Percentiles rank a stretch among this genome's conserved stretches.
Evolutionary conservation across 176 grass and related monocot genomes (phyloP).

Genomic region (Oryza meyeriana): DNA sequence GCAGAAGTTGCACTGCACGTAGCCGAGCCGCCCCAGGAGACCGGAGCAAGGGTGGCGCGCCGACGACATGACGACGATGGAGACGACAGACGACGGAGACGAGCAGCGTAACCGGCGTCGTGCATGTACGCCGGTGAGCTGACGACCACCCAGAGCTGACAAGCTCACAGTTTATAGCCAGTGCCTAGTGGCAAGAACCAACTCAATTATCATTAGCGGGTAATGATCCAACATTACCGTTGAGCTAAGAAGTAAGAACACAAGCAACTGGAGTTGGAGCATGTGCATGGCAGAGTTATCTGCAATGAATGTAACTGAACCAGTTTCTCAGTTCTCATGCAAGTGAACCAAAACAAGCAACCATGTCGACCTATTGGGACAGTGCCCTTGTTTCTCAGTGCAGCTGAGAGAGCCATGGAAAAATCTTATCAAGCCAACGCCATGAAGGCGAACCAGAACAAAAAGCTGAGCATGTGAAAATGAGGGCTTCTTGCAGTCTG

Average conservation of each 20-base stretch:
- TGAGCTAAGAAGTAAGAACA: background rate
- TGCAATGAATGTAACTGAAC: slow-evolving; percentile 26
- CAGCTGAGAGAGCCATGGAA: background rate
- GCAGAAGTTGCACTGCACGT: slow-evolving; percentile 63
- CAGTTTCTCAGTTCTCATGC: background rate
- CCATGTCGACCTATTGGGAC: background rate
- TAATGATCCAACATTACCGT: background rate
- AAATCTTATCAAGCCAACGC: slow-evolving; percentile 20
- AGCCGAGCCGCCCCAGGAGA: slow-evolving; percentile 63
- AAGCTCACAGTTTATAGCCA: background rate
- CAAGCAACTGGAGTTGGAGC: background rate
- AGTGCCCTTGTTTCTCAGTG: background rate
- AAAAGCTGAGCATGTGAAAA: slow-evolving; percentile 29
- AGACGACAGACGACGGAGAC: background rate
- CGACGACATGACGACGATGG: slow-evolving; percentile 30
- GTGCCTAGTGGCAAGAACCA: background rate
- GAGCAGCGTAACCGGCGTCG: background rate
- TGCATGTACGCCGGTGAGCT: too few species aligned
- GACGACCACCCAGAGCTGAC: background rate
- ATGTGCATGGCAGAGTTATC: background rate
- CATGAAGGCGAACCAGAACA: background rate
- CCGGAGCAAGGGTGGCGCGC: slow-evolving; percentile 16
- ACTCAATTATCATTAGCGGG: background rate
- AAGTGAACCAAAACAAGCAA: background rate
- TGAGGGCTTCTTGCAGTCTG: slow-evolving; percentile 11